phyloP scores from a whole-genome alignment of 768 basidiomycete species.

The Rhodotorula taiwanensis region DNA sequence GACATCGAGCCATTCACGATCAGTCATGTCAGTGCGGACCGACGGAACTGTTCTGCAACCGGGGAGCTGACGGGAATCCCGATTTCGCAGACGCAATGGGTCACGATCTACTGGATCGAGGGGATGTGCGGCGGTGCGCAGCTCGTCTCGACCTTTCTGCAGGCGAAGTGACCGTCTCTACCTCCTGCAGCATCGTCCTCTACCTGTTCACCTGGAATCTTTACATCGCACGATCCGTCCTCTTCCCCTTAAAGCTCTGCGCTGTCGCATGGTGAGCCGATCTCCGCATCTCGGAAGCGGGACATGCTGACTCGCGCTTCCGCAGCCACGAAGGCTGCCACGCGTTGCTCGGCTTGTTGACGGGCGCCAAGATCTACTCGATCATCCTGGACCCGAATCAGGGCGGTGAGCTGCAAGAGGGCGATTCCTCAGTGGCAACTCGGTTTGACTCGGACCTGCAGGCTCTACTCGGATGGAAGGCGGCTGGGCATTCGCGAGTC shows the following conservation, averaged over 20 bases:
- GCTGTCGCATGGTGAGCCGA: slow-evolving; percentile 1
- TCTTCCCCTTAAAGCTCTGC: slow-evolving; percentile 27
- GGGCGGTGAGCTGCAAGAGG: slow-evolving; percentile 29
- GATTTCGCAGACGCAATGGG: slow-evolving; percentile 22
- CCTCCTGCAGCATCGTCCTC: not conserved
- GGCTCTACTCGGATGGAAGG: slow-evolving; percentile 23
- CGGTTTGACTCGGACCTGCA: too few relatives aligned
- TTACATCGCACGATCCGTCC: slow-evolving; percentile 6
- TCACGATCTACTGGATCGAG: slow-evolving; percentile 30
- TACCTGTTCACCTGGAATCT: slow-evolving; percentile 28
- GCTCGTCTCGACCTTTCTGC: not conserved
- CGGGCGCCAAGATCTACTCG: slow-evolving; percentile 18
- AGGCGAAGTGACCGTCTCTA: not conserved
- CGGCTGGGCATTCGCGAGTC: slow-evolving; percentile 8
- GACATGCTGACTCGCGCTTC: slow-evolving; percentile 20
- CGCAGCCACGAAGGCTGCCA: slow-evolving; percentile 14
- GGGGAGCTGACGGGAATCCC: not conserved
- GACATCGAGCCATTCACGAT: not conserved
- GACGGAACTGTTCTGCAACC: not conserved
- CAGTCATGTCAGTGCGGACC: slow-evolving; percentile 12
- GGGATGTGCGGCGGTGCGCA: not conserved
- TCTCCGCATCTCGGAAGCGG: slow-evolving; percentile 16
- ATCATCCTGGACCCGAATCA: slow-evolving; percentile 34
- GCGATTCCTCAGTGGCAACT: too few relatives aligned
- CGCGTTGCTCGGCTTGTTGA: slow-evolving; percentile 10